phyloP scores from a whole-genome alignment of 1,139 yeast genomes.

The Saccharomycopsis crataegensis region DNA sequence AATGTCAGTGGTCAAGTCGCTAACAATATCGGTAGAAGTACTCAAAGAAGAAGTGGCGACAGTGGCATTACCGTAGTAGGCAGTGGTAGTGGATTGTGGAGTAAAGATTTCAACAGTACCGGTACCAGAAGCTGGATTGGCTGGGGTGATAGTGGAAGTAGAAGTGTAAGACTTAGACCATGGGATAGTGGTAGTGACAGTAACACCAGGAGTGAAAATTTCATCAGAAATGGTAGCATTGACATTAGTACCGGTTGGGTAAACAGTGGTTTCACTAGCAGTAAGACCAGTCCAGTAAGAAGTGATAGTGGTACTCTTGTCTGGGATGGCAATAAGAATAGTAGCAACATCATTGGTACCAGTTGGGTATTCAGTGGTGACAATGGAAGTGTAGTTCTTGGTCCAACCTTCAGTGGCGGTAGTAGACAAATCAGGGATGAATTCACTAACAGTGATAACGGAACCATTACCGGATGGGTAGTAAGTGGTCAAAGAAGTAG shows the following conservation, averaged over 20 bases:
- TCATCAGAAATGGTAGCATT: slow-evolving; percentile 5
- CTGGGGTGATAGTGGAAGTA: background rate
- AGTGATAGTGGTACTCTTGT: slow-evolving; percentile 11
- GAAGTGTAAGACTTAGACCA: slow-evolving; percentile 1
- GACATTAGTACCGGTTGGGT: background rate
- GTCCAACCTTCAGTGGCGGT: slow-evolving; percentile 1
- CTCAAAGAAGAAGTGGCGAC: background rate
- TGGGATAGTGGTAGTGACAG: slow-evolving; percentile 5
- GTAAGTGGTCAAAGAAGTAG: background rate
- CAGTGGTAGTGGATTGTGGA: slow-evolving; percentile 3
- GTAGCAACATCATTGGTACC: background rate
- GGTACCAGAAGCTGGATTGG: background rate
- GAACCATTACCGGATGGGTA: slow-evolving; percentile 2
- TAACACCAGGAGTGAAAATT: background rate
- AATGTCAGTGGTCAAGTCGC: background rate
- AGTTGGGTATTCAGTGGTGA: slow-evolving; percentile 1
- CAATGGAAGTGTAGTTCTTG: slow-evolving; percentile 4
- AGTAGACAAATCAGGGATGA: no score
- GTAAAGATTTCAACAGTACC: slow-evolving; percentile 6
- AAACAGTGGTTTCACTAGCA: background rate
- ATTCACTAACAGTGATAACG: background rate
- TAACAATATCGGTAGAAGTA: background rate
- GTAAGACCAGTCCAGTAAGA: background rate
- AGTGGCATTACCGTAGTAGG: background rate
- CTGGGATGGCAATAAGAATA: slow-evolving; percentile 9